Evolutionary conservation across 2,329 filamentous ascomycete genomes (phyloP), one percentile per base, ranked within the genome.

Genomic region (Reticulascus tulasneorum): DNA sequence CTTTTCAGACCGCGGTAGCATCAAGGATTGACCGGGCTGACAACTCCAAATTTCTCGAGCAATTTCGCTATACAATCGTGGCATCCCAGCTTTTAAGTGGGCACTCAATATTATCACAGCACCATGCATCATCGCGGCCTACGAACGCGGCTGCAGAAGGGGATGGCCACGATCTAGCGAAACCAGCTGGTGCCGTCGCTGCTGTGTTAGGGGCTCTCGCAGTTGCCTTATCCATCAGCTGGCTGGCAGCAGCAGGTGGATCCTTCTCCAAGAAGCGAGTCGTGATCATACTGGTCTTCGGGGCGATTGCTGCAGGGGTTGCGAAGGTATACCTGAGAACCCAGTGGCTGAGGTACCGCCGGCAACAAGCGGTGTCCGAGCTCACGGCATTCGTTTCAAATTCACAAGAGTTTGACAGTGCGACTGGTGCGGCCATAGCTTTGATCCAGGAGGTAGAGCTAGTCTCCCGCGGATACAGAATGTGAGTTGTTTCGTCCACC

Each of bases 361-460:
- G 87, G 36, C 79, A 84, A 33, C 82, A 90, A 55, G 82, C 85
- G 1, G 71, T 94, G 23, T 70, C 78, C 22, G 79, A 82, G 44
- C 79, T 84, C 6, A 77, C 78, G 9, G 63, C 69, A 1, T 79
- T 94, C 46, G 80, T 93, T 29, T 70, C 77, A 29, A 82, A 79
- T 52, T 81, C 88, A 24, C 87, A 94, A 54, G 79, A 82, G 32
- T 88, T 94, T 49, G 89, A 96, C 60, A 78, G 82, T 25, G 82
- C 83, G 16, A 81, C 78, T 25, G 81, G 82, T 24, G 84, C 86
- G 21, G 84, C 86, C 3, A 69, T 95, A 37, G 80, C 84, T 23
- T 75, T 95, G 42, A 83, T 96, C 44, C 90, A 95, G 58, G 90
- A 96, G 62, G 89, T 96, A n/a, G 90, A 96, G 64, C 73, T 96